A percentile compares a stretch with the other conserved stretches of the same genome.
phyloP scores from a whole-genome alignment of 441 rosid genomes.

The Aleurites moluccanus region DNA sequence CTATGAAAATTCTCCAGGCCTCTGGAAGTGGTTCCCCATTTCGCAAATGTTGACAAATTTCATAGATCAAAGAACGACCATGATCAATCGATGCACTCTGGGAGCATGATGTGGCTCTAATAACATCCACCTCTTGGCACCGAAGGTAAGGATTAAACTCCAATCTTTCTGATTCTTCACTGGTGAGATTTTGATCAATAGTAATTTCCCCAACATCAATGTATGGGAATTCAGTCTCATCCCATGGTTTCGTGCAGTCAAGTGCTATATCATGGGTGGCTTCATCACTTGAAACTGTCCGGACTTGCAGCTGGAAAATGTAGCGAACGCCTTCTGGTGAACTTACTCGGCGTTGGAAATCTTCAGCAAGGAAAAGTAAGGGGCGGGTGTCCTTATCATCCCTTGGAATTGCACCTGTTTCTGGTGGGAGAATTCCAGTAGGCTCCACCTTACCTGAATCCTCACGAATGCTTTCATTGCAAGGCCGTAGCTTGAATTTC shows the following conservation, averaged over 20 bases:
- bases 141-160: conserved; percentile 61
- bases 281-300: conserved; percentile 48
- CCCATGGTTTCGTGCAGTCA: conserved; percentile 69
- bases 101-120: conserved; percentile 50
- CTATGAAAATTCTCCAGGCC: conserved; percentile 59
- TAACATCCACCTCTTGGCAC: conserved; percentile 52
- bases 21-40: conserved; percentile 62
- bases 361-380: conserved; percentile 62
- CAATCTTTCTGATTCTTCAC: conserved; percentile 51
- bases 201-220: conserved; percentile 50
- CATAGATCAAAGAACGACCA: conserved; percentile 65
- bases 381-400: conserved; percentile 57
- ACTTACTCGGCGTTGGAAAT: conserved; percentile 50
- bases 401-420: conserved; percentile 80
- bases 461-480: conserved; percentile 41
- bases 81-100: conserved; percentile 80
- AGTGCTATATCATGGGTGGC: conserved; percentile 42
- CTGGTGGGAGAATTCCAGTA: conserved; percentile 65
- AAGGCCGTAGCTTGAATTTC: conserved; percentile 62
- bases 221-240: conserved; percentile 53
- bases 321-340: conserved; percentile 50
- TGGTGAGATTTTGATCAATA: conserved; percentile 46
- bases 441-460: conserved; percentile 68
- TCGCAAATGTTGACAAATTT: conserved; percentile 62
- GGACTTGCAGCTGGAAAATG: conserved; percentile 55